Conservation (phyloP, 2,329 filamentous ascomycete species). For the Cladophialophora exuberans region DNA sequence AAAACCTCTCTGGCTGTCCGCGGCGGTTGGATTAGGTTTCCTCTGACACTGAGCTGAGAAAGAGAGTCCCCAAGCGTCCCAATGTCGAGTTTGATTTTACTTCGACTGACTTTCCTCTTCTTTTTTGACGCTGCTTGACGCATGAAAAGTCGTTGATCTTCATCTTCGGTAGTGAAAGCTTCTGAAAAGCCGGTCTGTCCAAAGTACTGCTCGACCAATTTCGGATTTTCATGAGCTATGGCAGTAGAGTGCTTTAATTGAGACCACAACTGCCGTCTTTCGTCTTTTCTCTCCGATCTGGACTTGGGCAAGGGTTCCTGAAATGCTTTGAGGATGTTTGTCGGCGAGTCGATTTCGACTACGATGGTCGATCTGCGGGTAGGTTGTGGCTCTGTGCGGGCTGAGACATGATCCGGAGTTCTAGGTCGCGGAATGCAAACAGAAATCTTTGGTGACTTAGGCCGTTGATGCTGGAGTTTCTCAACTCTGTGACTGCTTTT, state of each 20-base stretch:
- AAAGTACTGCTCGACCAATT: slow-evolving; percentile 21
- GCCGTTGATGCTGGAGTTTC: background rate
- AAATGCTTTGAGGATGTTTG: slow-evolving; percentile 8
- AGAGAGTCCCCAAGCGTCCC: background rate
- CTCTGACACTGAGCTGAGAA: background rate
- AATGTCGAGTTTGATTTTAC: slow-evolving; percentile 7
- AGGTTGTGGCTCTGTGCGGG: background rate
- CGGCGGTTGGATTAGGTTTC: slow-evolving; percentile 23
- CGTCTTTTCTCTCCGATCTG: background rate
- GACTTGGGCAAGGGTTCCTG: slow-evolving; percentile 4
- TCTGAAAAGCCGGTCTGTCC: slow-evolving; percentile 27
- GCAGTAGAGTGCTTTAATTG: slow-evolving; percentile 20
- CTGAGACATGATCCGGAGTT: background rate
- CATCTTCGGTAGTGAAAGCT: slow-evolving; percentile 8
- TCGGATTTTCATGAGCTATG: slow-evolving; percentile 13
- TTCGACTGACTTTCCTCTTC: slow-evolving; percentile 18
- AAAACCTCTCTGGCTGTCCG: slow-evolving; percentile 23
- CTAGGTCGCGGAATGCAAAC: background rate
- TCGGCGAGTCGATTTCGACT: slow-evolving; percentile 1
- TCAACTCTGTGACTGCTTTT: background rate
- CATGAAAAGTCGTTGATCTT: slow-evolving; percentile 11
- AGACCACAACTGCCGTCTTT: slow-evolving; percentile 16
- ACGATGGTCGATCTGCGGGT: slow-evolving; percentile 3
- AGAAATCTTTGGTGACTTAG: too few species aligned
- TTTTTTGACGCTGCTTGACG: slow-evolving; percentile 22